Percentiles rank a stretch among this genome's conserved stretches.
Evolutionary conservation across 148 eudicot species (phyloP).

Genomic region (Chenopodium suecicum): DNA sequence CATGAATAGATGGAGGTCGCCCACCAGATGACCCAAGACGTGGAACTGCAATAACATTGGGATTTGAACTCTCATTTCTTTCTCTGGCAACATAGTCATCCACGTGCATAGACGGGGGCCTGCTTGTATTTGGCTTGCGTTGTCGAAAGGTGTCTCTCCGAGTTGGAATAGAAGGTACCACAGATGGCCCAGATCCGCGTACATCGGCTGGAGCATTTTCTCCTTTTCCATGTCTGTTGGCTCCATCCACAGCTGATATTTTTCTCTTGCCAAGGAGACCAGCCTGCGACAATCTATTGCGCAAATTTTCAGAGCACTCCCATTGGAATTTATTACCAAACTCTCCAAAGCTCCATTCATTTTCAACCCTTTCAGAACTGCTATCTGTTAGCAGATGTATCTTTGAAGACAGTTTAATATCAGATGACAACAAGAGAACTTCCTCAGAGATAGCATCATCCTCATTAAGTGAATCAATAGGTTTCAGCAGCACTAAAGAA

Average conservation of each 20-base stretch:
- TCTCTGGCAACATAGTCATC: constrained; percentile 98
- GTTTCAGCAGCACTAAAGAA: constrained; percentile 50
- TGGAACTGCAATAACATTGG: constrained; percentile 90
- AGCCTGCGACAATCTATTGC: constrained; percentile 70
- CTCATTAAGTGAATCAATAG: constrained; percentile 34
- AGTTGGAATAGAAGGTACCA: constrained; percentile 53
- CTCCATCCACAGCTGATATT: constrained; percentile 56
- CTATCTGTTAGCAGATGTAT: constrained; percentile 53
- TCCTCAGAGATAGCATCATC: constrained; percentile 38
- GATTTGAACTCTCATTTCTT: constrained; percentile 65
- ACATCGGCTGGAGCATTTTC: constrained; percentile 53
- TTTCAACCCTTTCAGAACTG: constrained; percentile 57
- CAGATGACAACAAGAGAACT: constrained; percentile 29
- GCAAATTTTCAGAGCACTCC: constrained; percentile 96
- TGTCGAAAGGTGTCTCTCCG: constrained; percentile 84
- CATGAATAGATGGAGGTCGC: constrained; percentile 96
- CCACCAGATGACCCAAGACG: constrained; percentile 82
- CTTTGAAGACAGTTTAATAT: constrained; percentile 46
- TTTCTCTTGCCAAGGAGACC: constrained; percentile 64
- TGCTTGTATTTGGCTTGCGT: constrained; percentile 94
- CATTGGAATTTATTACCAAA: constrained; percentile 64
- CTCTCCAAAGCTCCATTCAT: constrained; percentile 46
- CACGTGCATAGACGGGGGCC: constrained; percentile 99
- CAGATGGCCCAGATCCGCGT: constrained; percentile 56
- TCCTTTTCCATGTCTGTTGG: constrained; percentile 71